Evolutionary conservation across 2,329 filamentous ascomycete species (phyloP).

Genomic region (Chaetomiaceae sp.): DNA sequence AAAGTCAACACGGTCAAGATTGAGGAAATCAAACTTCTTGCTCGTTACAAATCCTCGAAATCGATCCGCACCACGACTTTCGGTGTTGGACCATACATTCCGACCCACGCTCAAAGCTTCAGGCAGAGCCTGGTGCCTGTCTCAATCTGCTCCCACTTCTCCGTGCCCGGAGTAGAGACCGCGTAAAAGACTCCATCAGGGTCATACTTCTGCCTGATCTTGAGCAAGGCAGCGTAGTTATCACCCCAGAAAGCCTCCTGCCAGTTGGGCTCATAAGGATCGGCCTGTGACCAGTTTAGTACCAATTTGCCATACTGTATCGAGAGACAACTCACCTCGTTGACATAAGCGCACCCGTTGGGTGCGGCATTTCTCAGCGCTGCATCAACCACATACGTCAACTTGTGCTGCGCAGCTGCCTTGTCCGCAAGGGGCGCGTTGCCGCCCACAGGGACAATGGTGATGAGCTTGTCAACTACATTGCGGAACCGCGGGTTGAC

Average conservation of each 20-base stretch:
- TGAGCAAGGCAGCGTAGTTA: conserved; percentile 34
- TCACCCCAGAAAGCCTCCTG: conserved; percentile 38
- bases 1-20: no score
- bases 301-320: neutral
- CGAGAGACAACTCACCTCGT: conserved; percentile 33
- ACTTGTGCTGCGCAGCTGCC: conserved; percentile 37
- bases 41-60: no score
- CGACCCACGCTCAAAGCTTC: conserved; percentile 17
- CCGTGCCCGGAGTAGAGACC: conserved; percentile 41
- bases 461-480: conserved; percentile 36
- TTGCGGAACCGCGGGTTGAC: conserved; percentile 38
- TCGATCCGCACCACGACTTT: no score
- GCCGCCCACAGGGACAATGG: conserved; percentile 31
- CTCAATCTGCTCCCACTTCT: conserved; percentile 40
- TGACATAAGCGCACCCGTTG: conserved; percentile 41
- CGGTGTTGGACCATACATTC: no score
- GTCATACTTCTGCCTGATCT: conserved; percentile 43
- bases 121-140: conserved; percentile 40
- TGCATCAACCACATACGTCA: conserved; percentile 36
- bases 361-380: conserved; percentile 36
- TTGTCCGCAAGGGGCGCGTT: conserved; percentile 41
- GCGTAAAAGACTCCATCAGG: conserved; percentile 40
- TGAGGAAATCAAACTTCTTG: no score
- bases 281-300: conserved; percentile 20
- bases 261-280: conserved; percentile 34